These are phyloP conservation scores for Huntiella bhutanensis DNA, from an alignment of 2,329 filamentous ascomycete genomes.

Conservation along the genomic window DNA sequence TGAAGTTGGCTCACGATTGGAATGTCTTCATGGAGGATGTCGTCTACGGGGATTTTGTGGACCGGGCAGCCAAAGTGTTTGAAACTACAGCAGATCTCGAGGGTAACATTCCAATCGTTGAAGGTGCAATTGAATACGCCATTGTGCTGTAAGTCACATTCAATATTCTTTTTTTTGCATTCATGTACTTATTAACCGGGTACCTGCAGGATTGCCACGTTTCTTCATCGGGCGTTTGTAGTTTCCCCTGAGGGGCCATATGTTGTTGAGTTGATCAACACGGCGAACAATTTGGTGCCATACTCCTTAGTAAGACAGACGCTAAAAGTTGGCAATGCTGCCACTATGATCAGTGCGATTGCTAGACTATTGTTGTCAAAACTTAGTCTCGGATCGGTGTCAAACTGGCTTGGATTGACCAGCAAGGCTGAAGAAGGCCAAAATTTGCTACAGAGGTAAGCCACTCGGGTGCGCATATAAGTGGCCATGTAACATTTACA, in stretches of 20 bases:
- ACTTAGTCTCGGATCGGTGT: slow-evolving; percentile 51
- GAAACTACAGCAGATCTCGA: slow-evolving; percentile 43
- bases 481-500: background rate
- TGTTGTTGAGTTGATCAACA: slow-evolving; percentile 50
- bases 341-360: slow-evolving; percentile 64
- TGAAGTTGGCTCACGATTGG: slow-evolving; percentile 38
- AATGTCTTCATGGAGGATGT: slow-evolving; percentile 45
- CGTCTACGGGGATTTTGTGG: slow-evolving; percentile 48
- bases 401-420: slow-evolving; percentile 63
- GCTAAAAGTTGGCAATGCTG: slow-evolving; percentile 57
- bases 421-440: slow-evolving; percentile 56
- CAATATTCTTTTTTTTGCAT: background rate
- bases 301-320: slow-evolving; percentile 57
- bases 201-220: slow-evolving; percentile 41
- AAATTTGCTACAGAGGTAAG: slow-evolving; percentile 50
- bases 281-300: slow-evolving; percentile 49
- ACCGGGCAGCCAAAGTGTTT: slow-evolving; percentile 43
- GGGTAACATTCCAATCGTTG: slow-evolving; percentile 40
- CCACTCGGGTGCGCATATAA: background rate
- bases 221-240: slow-evolving; percentile 55
- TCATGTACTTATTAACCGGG: background rate
- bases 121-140: slow-evolving; percentile 45
- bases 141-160: slow-evolving; percentile 43
- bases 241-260: slow-evolving; percentile 59
- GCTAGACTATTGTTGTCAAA: slow-evolving; percentile 58